phyloP scores from a whole-genome alignment of 2,329 filamentous ascomycete species.

The Lojkania enalia region DNA sequence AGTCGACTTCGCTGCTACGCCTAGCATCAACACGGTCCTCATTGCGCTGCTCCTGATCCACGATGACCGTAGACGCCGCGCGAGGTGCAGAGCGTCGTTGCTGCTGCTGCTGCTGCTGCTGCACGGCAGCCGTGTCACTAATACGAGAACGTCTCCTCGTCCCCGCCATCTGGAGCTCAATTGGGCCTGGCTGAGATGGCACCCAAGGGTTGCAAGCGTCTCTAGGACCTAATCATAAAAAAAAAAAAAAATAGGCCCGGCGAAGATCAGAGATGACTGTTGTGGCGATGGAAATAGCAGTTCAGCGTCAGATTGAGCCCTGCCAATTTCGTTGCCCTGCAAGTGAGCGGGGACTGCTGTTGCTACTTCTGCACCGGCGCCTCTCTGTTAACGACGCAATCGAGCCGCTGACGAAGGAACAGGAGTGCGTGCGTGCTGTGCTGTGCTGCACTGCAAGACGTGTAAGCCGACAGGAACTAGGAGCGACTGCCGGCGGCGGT shows the following conservation, averaged over 20 bases:
- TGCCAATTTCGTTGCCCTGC: conserved; percentile 13
- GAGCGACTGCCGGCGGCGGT: neutral
- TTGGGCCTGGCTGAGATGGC: neutral
- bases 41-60: no score
- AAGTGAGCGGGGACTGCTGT: conserved; percentile 18
- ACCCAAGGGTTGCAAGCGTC: conserved; percentile 1
- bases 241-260: conserved; percentile 12
- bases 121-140: conserved; percentile 19
- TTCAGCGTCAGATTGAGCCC: conserved; percentile 14
- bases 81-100: neutral
- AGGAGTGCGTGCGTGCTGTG: conserved; percentile 9
- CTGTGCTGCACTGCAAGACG: neutral
- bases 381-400: conserved; percentile 3
- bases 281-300: conserved; percentile 15
- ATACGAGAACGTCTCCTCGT: conserved; percentile 26
- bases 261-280: conserved; percentile 2
- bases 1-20: neutral
- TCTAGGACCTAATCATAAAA: no score
- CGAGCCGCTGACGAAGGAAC: conserved; percentile 11
- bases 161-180: conserved; percentile 22
- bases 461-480: neutral
- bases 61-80: neutral
- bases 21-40: neutral
- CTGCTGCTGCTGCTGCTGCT: conserved; percentile 2
- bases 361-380: conserved; percentile 6